These are phyloP conservation scores for Talaromyces sp. DNA, from an alignment of 2,329 filamentous ascomycete genomes.

Conservation along the genomic window DNA sequence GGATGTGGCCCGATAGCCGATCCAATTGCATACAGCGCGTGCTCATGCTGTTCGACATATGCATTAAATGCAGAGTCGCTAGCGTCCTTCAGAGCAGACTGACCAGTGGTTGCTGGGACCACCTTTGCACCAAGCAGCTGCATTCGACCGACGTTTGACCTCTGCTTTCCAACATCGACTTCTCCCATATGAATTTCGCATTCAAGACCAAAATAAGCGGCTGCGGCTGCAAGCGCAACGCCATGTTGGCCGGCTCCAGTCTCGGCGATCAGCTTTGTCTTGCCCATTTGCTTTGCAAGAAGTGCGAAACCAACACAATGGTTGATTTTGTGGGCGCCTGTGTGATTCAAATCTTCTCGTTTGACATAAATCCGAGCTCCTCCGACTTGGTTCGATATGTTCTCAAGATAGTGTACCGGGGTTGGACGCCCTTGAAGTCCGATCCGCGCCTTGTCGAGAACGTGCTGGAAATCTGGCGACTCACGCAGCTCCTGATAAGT, in stretches of 20 bases:
- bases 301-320: constrained; percentile 83
- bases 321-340: constrained; percentile 91
- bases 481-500: constrained; percentile 13
- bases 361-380: constrained; percentile 52
- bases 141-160: constrained; percentile 30
- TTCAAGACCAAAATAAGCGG: constrained; percentile 87
- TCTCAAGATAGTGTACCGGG: constrained; percentile 29
- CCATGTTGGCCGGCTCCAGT: constrained; percentile 88
- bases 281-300: constrained; percentile 58
- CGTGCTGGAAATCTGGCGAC: constrained; percentile 11
- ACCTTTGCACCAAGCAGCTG: constrained; percentile 1
- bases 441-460: constrained; percentile 11
- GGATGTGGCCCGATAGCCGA: constrained; percentile 87
- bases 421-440: constrained; percentile 30
- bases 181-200: constrained; percentile 92
- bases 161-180: constrained; percentile 81
- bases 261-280: constrained; percentile 87
- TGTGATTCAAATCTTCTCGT: constrained; percentile 86
- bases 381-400: constrained; percentile 67
- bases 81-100: constrained; percentile 65
- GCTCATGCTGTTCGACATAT: constrained; percentile 77
- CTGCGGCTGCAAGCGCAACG: constrained; percentile 70
- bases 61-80: constrained; percentile 82
- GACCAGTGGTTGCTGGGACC: constrained; percentile 58
- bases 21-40: constrained; percentile 87